Conservation (phyloP, 2,329 filamentous ascomycete species). For the Helotiales sp. region DNA sequence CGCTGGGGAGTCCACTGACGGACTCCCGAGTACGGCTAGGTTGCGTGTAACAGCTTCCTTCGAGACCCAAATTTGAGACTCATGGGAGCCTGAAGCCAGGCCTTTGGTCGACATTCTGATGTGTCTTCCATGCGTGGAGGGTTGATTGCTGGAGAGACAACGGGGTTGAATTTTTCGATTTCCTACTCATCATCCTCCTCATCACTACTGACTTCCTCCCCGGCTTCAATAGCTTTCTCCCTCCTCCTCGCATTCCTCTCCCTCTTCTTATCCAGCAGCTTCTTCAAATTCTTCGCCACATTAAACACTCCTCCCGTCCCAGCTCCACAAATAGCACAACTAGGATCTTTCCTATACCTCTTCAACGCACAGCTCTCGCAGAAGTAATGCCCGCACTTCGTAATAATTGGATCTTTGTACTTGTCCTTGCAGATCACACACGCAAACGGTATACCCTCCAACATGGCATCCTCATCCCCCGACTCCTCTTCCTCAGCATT, state of each 20-base stretch:
- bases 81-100: no score
- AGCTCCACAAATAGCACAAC: constrained; percentile 82
- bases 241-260: constrained; percentile 59
- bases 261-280: constrained; percentile 71
- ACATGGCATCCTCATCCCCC: constrained; percentile 46
- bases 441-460: constrained; percentile 45
- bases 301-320: constrained; percentile 93
- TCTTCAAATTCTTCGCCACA: constrained; percentile 80
- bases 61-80: no score
- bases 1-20: background rate
- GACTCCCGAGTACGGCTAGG: no score
- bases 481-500: constrained; percentile 50
- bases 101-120: background rate
- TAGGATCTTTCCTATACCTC: constrained; percentile 84
- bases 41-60: background rate
- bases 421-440: constrained; percentile 45
- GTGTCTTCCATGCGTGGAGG: background rate
- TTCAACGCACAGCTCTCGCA: constrained; percentile 89
- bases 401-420: constrained; percentile 71
- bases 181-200: constrained; percentile 45
- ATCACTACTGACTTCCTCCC: constrained; percentile 55
- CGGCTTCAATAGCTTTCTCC: constrained; percentile 56
- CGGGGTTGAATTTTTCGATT: background rate
- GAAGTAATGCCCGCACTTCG: constrained; percentile 94
- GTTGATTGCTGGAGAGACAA: background rate